phyloP scores from a whole-genome alignment of 2,329 filamentous ascomycete species.

The Claviceps purpurea region DNA sequence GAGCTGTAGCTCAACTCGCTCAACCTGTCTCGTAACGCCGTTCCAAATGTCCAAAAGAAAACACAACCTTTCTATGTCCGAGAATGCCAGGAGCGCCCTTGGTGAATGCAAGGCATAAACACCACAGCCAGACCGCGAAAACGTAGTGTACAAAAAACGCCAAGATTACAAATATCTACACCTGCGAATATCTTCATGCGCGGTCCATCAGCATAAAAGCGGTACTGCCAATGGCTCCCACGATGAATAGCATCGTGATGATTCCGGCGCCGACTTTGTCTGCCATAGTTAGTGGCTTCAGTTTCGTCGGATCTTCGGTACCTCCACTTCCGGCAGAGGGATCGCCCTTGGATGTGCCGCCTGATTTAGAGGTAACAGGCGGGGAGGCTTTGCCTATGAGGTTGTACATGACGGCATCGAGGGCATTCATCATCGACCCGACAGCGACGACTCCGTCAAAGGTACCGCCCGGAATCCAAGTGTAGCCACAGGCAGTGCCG shows the following conservation, averaged over 20 bases:
- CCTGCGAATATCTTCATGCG: not conserved
- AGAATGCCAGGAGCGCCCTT: not conserved
- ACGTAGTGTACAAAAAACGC: not conserved
- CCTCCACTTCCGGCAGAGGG: slow-evolving; percentile 17
- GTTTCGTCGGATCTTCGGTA: slow-evolving; percentile 14
- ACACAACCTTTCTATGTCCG: not conserved
- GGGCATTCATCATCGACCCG: slow-evolving; percentile 56
- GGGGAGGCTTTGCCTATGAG: slow-evolving; percentile 30
- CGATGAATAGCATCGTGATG: slow-evolving; percentile 34
- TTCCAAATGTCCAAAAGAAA: not conserved
- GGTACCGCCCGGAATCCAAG: slow-evolving; percentile 37
- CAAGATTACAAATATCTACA: not conserved
- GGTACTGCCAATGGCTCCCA: slow-evolving; percentile 35
- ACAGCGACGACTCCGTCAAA: slow-evolving; percentile 52
- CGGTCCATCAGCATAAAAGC: slow-evolving; percentile 31
- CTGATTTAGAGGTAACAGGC: slow-evolving; percentile 39
- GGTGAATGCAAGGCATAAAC: not conserved
- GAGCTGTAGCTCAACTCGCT: no score
- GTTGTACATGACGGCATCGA: slow-evolving; percentile 49
- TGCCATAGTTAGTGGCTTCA: slow-evolving; percentile 28
- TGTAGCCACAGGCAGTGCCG: slow-evolving; percentile 53
- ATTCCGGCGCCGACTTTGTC: slow-evolving; percentile 44
- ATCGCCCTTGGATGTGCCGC: slow-evolving; percentile 45
- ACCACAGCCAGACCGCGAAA: not conserved
- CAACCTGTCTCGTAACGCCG: no score